phyloP scores from a whole-genome alignment of 148 eudicot genomes.

The Chenopodium formosanum region DNA sequence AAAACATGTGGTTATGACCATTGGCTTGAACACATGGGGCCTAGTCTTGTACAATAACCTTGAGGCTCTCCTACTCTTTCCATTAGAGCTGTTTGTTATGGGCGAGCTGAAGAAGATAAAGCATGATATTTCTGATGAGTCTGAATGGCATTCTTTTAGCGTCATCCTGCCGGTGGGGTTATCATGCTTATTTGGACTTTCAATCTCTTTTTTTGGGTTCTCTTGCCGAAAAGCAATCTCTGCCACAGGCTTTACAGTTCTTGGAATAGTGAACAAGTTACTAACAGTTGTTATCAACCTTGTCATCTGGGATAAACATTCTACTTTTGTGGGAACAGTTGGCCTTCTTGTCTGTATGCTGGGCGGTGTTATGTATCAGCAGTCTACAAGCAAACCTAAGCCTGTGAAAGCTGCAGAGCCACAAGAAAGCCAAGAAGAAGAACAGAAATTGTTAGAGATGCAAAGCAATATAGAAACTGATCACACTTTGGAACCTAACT shows the following conservation, averaged over 20 bases:
- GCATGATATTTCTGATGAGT: conserved; percentile 73
- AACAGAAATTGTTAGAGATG: conserved; percentile 76
- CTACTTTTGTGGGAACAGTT: conserved; percentile 75
- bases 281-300: conserved; percentile 86
- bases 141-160: conserved; percentile 76
- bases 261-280: conserved; percentile 90
- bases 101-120: conserved; percentile 94
- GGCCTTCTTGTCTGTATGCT: conserved; percentile 94
- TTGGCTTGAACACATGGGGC: conserved; percentile 95
- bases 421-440: conserved; percentile 56
- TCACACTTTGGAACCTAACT: conserved; percentile 27
- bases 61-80: conserved; percentile 87
- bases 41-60: conserved; percentile 95
- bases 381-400: conserved; percentile 64
- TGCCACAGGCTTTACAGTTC: conserved; percentile 95
- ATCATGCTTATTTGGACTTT: conserved; percentile 86
- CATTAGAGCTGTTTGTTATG: conserved; percentile 84
- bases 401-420: conserved; percentile 39
- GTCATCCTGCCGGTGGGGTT: conserved; percentile 86
- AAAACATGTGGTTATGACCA: conserved; percentile 97
- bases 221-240: conserved; percentile 94
- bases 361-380: conserved; percentile 88
- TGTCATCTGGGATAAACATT: conserved; percentile 89
- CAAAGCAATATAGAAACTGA: conserved; percentile 40
- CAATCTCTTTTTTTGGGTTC: conserved; percentile 94